Conservation (phyloP, 2,329 filamentous ascomycete genomes). For the Alternaria postmessia region DNA sequence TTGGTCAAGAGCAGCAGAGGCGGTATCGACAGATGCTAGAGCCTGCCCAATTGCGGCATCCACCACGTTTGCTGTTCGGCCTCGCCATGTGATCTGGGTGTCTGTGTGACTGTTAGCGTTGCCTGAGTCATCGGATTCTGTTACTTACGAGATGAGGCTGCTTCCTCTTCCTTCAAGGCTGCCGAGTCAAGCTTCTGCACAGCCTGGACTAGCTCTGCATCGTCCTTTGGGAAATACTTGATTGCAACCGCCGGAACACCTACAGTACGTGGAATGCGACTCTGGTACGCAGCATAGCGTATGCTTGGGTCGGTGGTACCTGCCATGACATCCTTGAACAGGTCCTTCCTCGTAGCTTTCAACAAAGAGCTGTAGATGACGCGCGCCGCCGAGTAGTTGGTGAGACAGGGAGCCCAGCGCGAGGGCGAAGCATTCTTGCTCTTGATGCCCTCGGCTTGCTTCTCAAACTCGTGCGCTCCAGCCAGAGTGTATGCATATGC, state of each 20-base stretch:
- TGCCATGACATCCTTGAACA: conserved; percentile 84
- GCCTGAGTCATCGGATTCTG: not conserved
- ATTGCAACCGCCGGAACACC: conserved; percentile 81
- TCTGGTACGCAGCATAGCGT: conserved; percentile 91
- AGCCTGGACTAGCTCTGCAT: conserved; percentile 68
- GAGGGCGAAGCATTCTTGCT: conserved; percentile 48
- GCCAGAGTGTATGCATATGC: conserved; percentile 81
- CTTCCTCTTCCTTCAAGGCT: conserved; percentile 57
- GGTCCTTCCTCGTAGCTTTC: conserved; percentile 72
- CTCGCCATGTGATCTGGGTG: conserved; percentile 81
- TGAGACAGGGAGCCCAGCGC: conserved; percentile 80
- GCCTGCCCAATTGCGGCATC: conserved; percentile 91
- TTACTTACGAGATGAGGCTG: conserved; percentile 59
- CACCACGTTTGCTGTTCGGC: conserved; percentile 84
- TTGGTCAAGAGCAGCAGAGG: conserved; percentile 61
- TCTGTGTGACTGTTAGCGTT: conserved; percentile 42
- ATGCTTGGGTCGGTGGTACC: conserved; percentile 92
- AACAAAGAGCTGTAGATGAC: conserved; percentile 84
- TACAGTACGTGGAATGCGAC: conserved; percentile 84
- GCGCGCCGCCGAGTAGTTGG: conserved; percentile 76
- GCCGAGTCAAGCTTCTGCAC: conserved; percentile 74
- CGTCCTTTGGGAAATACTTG: conserved; percentile 75
- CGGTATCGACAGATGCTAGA: conserved; percentile 71
- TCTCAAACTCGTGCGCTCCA: conserved; percentile 85
- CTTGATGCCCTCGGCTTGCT: conserved; percentile 64